Percentiles rank a stretch among this genome's conserved stretches.
Conservation (phyloP, 2,329 filamentous ascomycete genomes). For the Nemania bipapillata region DNA sequence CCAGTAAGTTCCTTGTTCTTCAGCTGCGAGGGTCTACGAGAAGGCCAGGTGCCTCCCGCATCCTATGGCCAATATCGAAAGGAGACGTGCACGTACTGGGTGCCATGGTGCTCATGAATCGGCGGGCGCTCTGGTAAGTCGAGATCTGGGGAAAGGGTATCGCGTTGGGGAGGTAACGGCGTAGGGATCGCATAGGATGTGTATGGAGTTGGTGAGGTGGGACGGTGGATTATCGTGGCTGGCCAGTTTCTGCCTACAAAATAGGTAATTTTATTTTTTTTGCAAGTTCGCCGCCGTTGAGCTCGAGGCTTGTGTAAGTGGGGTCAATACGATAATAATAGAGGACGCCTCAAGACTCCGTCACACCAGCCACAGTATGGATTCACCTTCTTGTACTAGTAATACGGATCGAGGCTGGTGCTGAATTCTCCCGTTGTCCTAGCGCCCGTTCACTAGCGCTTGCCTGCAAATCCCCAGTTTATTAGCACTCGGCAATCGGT, state of each 20-base stretch:
- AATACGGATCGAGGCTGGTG: too few species aligned
- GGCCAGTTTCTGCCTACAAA: constrained; percentile 5
- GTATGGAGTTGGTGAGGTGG: constrained; percentile 14
- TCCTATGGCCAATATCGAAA: neutral
- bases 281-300: constrained; percentile 3
- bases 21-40: neutral
- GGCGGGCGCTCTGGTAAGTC: constrained; percentile 29
- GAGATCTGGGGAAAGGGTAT: constrained; percentile 27
- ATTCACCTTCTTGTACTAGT: too few species aligned
- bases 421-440: constrained; percentile 2
- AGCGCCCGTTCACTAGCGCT: constrained; percentile 10
- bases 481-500: constrained; percentile 31
- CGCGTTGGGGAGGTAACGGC: constrained; percentile 18
- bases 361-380: neutral
- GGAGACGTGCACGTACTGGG: constrained; percentile 45
- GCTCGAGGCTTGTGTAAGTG: constrained; percentile 8
- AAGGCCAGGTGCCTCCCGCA: neutral
- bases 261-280: neutral
- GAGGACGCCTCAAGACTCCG: neutral
- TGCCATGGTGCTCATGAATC: constrained; percentile 48
- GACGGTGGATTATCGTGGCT: constrained; percentile 26
- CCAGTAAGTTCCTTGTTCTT: neutral
- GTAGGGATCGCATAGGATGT: constrained; percentile 30
- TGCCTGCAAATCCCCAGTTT: constrained; percentile 26
- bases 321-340: constrained; percentile 24